These are phyloP conservation scores for Colletotrichum endophyticum DNA, from an alignment of 2,329 filamentous ascomycete genomes.

Conservation along the genomic window DNA sequence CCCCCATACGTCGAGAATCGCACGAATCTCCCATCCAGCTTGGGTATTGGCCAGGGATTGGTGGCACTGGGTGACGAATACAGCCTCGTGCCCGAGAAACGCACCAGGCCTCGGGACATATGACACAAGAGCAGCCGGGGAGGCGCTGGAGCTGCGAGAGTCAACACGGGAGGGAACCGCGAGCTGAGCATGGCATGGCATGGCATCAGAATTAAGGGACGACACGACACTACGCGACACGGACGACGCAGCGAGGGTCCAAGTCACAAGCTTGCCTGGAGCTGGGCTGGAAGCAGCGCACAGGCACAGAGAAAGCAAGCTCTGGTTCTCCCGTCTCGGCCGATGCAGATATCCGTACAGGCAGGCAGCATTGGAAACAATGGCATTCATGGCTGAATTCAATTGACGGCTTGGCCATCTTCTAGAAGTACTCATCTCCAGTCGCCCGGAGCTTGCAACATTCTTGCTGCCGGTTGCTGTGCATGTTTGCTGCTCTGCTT, in stretches of 20 bases:
- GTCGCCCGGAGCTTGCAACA: conserved; percentile 8
- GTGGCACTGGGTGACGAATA: not conserved
- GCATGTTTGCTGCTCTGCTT: not conserved
- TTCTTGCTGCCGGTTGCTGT: not conserved
- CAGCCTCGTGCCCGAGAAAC: conserved; percentile 9
- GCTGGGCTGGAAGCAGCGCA: not conserved
- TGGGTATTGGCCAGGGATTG: not conserved
- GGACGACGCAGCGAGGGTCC: not conserved
- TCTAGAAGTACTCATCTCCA: not conserved
- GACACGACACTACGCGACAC: not conserved
- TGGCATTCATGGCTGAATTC: not conserved
- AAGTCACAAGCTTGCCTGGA: not conserved
- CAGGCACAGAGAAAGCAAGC: not conserved
- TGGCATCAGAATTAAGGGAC: not conserved
- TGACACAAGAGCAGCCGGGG: not conserved
- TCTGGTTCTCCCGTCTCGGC: not conserved
- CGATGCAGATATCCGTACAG: not conserved
- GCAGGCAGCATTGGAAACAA: not conserved
- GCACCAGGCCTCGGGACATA: not conserved
- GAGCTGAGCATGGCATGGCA: not conserved
- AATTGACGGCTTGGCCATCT: not conserved
- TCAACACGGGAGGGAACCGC: not conserved
- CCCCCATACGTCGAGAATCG: not conserved
- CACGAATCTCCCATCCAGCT: not conserved
- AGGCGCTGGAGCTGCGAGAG: not conserved